Conservation (phyloP, 225 moss, liverwort and hornwort species). For the Pseudisothecium myosuroides region DNA sequence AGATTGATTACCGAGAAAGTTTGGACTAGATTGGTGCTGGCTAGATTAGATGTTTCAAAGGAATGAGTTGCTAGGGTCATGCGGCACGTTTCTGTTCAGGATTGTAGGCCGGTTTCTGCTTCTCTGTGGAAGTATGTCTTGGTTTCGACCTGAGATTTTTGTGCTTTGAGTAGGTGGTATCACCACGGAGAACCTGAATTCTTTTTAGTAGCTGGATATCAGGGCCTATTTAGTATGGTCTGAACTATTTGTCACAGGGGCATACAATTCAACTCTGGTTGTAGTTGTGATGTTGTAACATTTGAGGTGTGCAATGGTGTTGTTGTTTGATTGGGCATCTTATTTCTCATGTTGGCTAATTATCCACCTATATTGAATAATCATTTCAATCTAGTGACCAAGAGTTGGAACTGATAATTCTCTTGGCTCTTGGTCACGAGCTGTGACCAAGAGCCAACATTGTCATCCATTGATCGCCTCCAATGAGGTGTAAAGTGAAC, state of each 20-base stretch:
- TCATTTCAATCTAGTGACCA: neutral
- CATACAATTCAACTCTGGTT: neutral
- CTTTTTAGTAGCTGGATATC: neutral
- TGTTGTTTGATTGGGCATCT: neutral
- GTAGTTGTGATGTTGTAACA: neutral
- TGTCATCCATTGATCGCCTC: neutral
- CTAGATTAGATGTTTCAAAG: neutral
- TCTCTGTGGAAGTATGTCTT: neutral
- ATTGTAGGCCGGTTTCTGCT: neutral
- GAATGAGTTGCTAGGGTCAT: constrained; percentile 11
- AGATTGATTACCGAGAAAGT: neutral
- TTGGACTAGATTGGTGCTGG: neutral
- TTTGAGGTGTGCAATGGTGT: neutral
- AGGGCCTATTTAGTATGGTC: neutral
- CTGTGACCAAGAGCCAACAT: neutral
- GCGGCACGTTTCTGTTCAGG: neutral
- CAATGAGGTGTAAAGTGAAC: neutral
- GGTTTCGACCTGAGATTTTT: neutral
- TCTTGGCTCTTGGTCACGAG: neutral
- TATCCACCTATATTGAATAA: neutral
- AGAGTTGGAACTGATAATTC: neutral
- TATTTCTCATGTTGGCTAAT: neutral
- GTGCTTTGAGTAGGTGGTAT: neutral
- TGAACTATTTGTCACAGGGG: neutral
- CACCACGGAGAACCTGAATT: neutral